phyloP scores from a whole-genome alignment of 768 basidiomycete species.

The Strobilomyces dryophilus region DNA sequence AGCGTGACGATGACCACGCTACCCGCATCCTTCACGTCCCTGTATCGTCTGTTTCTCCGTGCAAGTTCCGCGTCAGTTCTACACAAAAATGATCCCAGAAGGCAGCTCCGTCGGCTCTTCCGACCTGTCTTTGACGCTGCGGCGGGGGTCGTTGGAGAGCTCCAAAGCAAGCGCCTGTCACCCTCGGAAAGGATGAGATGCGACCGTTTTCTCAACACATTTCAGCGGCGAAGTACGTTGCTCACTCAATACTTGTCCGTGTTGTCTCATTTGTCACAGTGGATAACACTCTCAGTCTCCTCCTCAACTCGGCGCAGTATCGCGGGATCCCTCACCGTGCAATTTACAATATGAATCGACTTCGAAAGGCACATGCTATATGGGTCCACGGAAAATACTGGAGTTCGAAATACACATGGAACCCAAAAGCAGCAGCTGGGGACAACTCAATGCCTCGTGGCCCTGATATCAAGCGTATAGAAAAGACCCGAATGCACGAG shows the following conservation, averaged over 20 bases:
- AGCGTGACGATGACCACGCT: constrained; percentile 9
- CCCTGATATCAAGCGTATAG: constrained; percentile 18
- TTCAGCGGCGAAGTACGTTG: constrained; percentile 53
- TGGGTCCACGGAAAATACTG: constrained; percentile 24
- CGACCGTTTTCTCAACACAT: constrained; percentile 43
- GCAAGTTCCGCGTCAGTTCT: constrained; percentile 55
- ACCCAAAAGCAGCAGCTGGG: constrained; percentile 31
- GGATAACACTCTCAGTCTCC: constrained; percentile 59
- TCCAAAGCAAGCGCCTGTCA: constrained; percentile 32
- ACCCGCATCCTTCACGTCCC: constrained; percentile 43
- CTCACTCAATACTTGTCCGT: background rate
- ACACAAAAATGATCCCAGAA: constrained; percentile 42
- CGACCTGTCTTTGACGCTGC: constrained; percentile 54
- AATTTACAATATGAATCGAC: constrained; percentile 47
- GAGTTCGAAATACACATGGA: constrained; percentile 33
- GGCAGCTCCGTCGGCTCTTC: constrained; percentile 45
- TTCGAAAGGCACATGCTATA: constrained; percentile 24
- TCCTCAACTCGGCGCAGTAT: constrained; percentile 58
- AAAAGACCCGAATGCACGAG: constrained; percentile 30
- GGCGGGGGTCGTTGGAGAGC: constrained; percentile 37
- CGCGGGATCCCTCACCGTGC: constrained; percentile 59
- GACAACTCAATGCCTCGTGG: constrained; percentile 19
- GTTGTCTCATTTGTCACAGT: constrained; percentile 40
- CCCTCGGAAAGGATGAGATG: constrained; percentile 27
- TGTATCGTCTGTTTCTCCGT: constrained; percentile 59